These are phyloP conservation scores for Zopfia rhizophila DNA, from an alignment of 2,329 filamentous ascomycete genomes.

Conservation along the genomic window DNA sequence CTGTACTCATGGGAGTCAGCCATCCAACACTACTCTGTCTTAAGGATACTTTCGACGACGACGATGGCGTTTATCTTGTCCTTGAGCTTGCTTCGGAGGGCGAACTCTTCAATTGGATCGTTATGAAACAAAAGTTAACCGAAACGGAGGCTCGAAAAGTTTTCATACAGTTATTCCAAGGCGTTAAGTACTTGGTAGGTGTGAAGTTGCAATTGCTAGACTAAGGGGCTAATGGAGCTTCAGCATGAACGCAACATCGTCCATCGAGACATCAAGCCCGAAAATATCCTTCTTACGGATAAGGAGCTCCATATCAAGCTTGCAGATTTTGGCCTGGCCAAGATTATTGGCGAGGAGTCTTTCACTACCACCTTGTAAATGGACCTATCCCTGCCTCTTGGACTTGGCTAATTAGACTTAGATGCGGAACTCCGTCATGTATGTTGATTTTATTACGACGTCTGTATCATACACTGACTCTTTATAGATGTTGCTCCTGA, in stretches of 20 bases:
- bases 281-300: slow-evolving; percentile 92
- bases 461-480: slow-evolving; percentile 28
- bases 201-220: neutral
- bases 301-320: slow-evolving; percentile 88
- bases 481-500: slow-evolving; percentile 85
- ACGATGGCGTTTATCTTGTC: slow-evolving; percentile 88
- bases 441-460: slow-evolving; percentile 42
- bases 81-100: slow-evolving; percentile 91
- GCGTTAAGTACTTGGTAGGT: slow-evolving; percentile 91
- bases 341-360: slow-evolving; percentile 98
- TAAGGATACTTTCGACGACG: slow-evolving; percentile 94
- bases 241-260: slow-evolving; percentile 98
- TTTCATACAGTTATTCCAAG: slow-evolving; percentile 91
- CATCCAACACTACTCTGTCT: slow-evolving; percentile 93
- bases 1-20: slow-evolving; percentile 95
- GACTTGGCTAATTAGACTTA: slow-evolving; percentile 42
- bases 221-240: slow-evolving; percentile 36
- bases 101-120: slow-evolving; percentile 95
- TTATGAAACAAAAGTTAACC: slow-evolving; percentile 86
- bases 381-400: neutral
- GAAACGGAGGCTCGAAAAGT: slow-evolving; percentile 87
- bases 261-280: slow-evolving; percentile 96
- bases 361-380: slow-evolving; percentile 90
- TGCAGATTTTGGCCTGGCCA: slow-evolving; percentile 95
- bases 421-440: slow-evolving; percentile 91